Evolutionary conservation across 352 stramenopile genomes (phyloP), one percentile per base, ranked within the genome.

Genomic region (Thraustochytrium sp.): DNA sequence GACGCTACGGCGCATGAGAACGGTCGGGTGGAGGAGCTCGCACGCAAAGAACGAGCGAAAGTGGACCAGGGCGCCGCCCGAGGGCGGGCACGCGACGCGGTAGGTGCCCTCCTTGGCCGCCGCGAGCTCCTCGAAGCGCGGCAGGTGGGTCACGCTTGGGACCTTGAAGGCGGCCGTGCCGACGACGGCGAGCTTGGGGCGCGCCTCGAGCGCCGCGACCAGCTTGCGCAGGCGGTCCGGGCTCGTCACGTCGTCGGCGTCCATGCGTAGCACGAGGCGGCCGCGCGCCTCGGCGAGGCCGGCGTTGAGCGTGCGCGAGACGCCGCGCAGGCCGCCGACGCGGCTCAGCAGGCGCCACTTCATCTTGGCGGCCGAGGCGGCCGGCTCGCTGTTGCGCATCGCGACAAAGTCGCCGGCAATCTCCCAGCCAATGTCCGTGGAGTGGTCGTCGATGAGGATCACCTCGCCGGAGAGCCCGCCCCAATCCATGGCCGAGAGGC

Each of bases 21-120:
- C 90, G 16, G 89, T 92, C 38, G 92, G 92, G 51, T 96, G 92
- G 16, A 85, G 87, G 18, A 96, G 34, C 65, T 90, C 90, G 72
- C 92, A 96, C 26, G 88, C 88, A 84, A 96, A 95, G 0, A 94
- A 72, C 73, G 95, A 86, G 18, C 88, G 84, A 92, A 91, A 95
- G 36, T 87, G 68, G 21, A 93, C 87, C 48, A 93, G 86, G 3
- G 88, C 84, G 38, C 87, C 86, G 46, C 90, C 87, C 4, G 89
- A 91, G 16, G 91, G 88, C 54, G 92, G 88, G 29, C 86, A 46
- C 16, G 72, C 49, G 34, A 86, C 2, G 29, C 44, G 38, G 16
- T 16, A 18, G 26, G 46, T 13, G 3, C 21, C 46, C 55, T 34
- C 13, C n/a, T 49, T 49, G 42, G 42, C 42, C 42, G 42, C 42